Evolutionary conservation across 257 asterid species (phyloP).

Genomic region (Leptodermis oblonga): DNA sequence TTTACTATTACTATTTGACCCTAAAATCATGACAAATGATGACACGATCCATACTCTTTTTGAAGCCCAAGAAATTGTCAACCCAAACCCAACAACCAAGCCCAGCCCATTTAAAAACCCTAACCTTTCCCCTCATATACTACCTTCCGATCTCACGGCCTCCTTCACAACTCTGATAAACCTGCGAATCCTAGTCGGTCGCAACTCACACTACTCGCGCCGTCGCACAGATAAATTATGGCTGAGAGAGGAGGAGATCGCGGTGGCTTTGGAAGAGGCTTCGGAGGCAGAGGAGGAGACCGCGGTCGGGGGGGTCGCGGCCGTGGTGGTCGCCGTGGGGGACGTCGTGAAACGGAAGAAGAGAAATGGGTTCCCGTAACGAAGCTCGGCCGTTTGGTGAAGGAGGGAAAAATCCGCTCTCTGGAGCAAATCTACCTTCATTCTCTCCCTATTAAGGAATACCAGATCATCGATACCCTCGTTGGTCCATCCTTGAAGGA

Average conservation of each 20-base stretch:
- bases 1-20: too few species aligned
- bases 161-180: too few species aligned
- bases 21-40: too few species aligned
- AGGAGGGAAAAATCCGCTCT: slow-evolving; percentile 54
- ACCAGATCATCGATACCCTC: slow-evolving; percentile 61
- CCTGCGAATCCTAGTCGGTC: too few species aligned
- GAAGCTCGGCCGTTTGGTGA: slow-evolving; percentile 71
- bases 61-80: too few species aligned
- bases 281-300: slow-evolving; percentile 33
- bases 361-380: slow-evolving; percentile 93
- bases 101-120: too few species aligned
- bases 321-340: slow-evolving; percentile 60
- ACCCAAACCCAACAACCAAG: too few species aligned
- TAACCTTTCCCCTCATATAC: too few species aligned
- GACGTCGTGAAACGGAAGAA: slow-evolving; percentile 73
- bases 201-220: background rate
- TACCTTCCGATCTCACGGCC: too few species aligned
- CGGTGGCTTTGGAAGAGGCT: slow-evolving; percentile 6
- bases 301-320: slow-evolving; percentile 78
- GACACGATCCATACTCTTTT: too few species aligned
- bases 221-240: slow-evolving; percentile 29
- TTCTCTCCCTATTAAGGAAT: slow-evolving; percentile 82
- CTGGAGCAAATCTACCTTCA: slow-evolving; percentile 81
- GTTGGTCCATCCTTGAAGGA: slow-evolving; percentile 67
- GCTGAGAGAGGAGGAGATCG: slow-evolving; percentile 52